Evolutionary conservation across 2,329 filamentous ascomycete species (phyloP).

Genomic region (Beauveria varroae): DNA sequence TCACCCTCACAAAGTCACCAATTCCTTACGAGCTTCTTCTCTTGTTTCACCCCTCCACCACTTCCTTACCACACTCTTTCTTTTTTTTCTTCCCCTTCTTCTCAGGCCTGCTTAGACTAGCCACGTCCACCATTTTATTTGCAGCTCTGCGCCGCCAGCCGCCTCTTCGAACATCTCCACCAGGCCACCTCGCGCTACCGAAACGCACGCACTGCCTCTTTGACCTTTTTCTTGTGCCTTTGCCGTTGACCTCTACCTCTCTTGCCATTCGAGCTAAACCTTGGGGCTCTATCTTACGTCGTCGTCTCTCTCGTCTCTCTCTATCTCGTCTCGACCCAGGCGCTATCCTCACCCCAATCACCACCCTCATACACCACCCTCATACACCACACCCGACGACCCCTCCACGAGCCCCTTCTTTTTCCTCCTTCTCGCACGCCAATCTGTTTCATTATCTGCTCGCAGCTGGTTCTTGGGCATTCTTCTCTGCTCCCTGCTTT

Average conservation of each 20-base stretch:
- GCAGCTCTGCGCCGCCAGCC: not conserved
- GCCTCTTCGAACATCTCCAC: not conserved
- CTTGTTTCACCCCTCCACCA: not conserved
- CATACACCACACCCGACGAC: constrained; percentile 5
- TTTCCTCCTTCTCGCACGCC: not conserved
- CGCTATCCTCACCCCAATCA: not conserved
- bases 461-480: constrained; percentile 4
- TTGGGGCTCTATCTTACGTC: not conserved
- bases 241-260: not conserved
- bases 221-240: not conserved
- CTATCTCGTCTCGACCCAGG: too few species aligned
- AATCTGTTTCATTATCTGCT: not conserved
- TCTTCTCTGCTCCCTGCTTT: not conserved
- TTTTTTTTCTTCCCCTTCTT: not conserved
- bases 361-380: not conserved
- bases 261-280: not conserved
- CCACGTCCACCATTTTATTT: not conserved
- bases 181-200: not conserved
- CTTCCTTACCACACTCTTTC: not conserved
- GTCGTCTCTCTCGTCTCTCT: not conserved
- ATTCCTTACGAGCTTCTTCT: not conserved
- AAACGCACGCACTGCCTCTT: constrained; percentile 4
- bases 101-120: not conserved
- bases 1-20: too few species aligned
- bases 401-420: constrained; percentile 11